Evolutionary conservation across 371 early-diverging fungal genomes (phyloP), one percentile per base, ranked within the genome.

Genomic region (Mucor mucedo): DNA sequence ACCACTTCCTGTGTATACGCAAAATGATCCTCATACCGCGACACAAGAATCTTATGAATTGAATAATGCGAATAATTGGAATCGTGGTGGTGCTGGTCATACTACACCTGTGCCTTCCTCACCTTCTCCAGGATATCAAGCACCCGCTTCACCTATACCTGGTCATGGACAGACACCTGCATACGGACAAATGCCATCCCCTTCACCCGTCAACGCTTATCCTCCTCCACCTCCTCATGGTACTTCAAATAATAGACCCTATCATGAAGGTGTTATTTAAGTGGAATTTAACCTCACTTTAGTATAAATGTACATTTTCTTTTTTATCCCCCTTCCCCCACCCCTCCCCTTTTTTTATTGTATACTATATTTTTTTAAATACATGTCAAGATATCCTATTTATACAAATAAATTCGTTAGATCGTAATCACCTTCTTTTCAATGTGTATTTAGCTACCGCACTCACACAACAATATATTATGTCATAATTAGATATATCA

Each of bases 1-100:
- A 33, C 71, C 71, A 14, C 52, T 65, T 16, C 64, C 71, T 8
- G 61, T 52, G 13, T 67, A 70, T 55, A 48, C 62, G 16, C 68
- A 65, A 59, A 27, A 45, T 40, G 54, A 57, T 30, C 29, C 32
- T n/a, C 21, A 49, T 10, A 3, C n/a, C 14, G 5, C 14, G 41
- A 30, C 8, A 0, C 57, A 56, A 38, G 62, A 70, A 28, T 16
- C 58, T 3, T 58, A 66, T 29, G 65, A 65, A 49, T 28, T 65
- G 7, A 70, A 63, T 30, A 63, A 60, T 44, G 58, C 64, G 8
- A 63, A 64, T 32, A 55, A 42, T 21, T 65, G 67, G 68, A 64
- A 64, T 33, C 54, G 44, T 10, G 29, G 40, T 35, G 38, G 52
- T 27, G 41, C 41, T 40, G 41, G 42, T 38, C 10, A 41, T 11